A percentile compares a stretch with the other conserved stretches of the same genome.
phyloP scores from a whole-genome alignment of 2,329 filamentous ascomycete species.

The Clonostachys rosea region DNA sequence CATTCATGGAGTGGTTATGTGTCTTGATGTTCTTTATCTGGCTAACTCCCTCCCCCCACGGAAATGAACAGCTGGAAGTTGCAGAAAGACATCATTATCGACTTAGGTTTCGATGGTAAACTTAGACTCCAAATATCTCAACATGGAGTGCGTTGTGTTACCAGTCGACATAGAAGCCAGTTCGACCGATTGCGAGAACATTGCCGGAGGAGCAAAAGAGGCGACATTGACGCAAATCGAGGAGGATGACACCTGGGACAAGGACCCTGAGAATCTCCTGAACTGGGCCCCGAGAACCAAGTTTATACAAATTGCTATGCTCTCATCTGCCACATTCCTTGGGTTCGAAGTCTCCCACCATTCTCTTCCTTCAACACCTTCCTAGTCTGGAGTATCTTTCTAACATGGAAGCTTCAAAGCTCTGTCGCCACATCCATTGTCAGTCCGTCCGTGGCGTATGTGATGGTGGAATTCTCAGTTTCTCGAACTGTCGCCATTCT shows the following conservation, averaged over 20 bases:
- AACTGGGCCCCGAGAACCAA: slow-evolving; percentile 43
- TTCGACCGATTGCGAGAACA: too few relatives aligned
- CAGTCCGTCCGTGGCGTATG: slow-evolving; percentile 35
- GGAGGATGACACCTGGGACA: slow-evolving; percentile 17
- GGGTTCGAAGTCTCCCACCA: slow-evolving; percentile 17
- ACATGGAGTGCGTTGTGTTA: too few relatives aligned
- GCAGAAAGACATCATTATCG: too few relatives aligned
- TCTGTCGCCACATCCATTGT: slow-evolving; percentile 51
- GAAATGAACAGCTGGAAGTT: too few relatives aligned
- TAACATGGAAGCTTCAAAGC: slow-evolving; percentile 19
- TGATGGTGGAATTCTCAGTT: slow-evolving; percentile 49
- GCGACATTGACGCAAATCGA: too few relatives aligned
- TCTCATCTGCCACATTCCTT: slow-evolving; percentile 30
- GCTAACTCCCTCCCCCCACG: too few relatives aligned
- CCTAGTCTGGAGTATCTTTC: not conserved
- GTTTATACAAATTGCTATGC: slow-evolving; percentile 27
- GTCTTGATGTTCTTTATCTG: too few relatives aligned
- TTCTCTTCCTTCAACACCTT: slow-evolving; percentile 4
- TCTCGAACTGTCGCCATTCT: slow-evolving; percentile 52
- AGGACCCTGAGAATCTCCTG: slow-evolving; percentile 37
- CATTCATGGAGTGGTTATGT: too few relatives aligned
- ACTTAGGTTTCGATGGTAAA: too few relatives aligned
- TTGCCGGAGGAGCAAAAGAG: too few relatives aligned
- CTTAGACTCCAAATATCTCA: too few relatives aligned
- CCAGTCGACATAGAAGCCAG: too few relatives aligned